Conservation (phyloP, 2,329 filamentous ascomycete species). For the Alternaria postmessia region DNA sequence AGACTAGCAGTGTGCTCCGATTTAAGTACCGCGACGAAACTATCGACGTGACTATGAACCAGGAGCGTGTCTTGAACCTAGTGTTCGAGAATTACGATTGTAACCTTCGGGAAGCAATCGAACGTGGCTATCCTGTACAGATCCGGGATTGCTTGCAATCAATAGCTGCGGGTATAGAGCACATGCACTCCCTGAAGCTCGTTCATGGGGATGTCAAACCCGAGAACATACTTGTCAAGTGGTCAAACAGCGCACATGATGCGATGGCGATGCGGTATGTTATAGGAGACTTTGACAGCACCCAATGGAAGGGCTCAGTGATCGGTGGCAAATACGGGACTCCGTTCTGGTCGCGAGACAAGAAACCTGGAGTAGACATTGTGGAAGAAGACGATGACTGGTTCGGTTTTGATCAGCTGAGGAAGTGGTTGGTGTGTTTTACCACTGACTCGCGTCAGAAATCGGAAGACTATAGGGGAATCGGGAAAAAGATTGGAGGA, state of each 20-base stretch:
- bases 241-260: background rate
- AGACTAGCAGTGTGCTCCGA: background rate
- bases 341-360: background rate
- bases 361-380: background rate
- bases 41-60: background rate
- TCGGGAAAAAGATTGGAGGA: background rate
- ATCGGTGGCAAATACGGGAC: conserved; percentile 2
- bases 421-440: background rate
- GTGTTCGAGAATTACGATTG: background rate
- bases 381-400: conserved; percentile 11
- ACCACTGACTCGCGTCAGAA: background rate
- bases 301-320: background rate
- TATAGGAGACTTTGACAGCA: conserved; percentile 11
- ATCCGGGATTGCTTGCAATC: background rate
- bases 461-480: background rate
- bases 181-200: background rate
- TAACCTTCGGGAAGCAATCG: background rate
- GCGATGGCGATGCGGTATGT: background rate
- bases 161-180: background rate
- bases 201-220: background rate
- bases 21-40: background rate
- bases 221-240: background rate
- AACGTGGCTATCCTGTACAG: background rate
- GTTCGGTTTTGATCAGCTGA: conserved; percentile 5
- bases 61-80: background rate